Evolutionary conservation across 768 basidiomycete genomes (phyloP).

Genomic region (Hortiboletus campestris): DNA sequence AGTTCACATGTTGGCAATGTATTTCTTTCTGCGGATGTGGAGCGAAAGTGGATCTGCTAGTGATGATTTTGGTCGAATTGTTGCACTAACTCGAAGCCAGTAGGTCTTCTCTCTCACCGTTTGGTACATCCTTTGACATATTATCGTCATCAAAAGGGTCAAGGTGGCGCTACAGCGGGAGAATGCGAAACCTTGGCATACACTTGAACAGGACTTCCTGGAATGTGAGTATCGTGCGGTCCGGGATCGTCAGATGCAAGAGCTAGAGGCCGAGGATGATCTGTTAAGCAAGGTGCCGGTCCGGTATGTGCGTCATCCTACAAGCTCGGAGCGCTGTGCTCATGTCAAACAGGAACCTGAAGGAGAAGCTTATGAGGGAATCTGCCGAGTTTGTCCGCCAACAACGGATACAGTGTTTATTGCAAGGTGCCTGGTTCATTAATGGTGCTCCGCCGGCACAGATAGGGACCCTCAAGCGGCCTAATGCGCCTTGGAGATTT

Average conservation of each 20-base stretch:
- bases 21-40: constrained; percentile 94
- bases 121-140: constrained; percentile 2
- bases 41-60: constrained; percentile 76
- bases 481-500: constrained; percentile 77
- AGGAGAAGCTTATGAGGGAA: constrained; percentile 84
- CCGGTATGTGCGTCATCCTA: constrained; percentile 47
- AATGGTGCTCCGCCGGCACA: constrained; percentile 60
- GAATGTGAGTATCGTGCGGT: constrained; percentile 85
- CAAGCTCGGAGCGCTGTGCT: background rate
- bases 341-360: constrained; percentile 60
- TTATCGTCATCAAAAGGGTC: constrained; percentile 45
- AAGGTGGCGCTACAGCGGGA: constrained; percentile 75
- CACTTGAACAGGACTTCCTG: constrained; percentile 77
- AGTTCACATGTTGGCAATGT: constrained; percentile 76
- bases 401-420: constrained; percentile 83
- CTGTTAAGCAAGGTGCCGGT: constrained; percentile 82
- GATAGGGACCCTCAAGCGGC: constrained; percentile 48
- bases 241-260: constrained; percentile 85
- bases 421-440: constrained; percentile 92
- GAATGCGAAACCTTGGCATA: constrained; percentile 75
- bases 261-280: constrained; percentile 86
- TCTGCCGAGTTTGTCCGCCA: constrained; percentile 87
- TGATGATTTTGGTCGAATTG: constrained; percentile 77
- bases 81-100: constrained; percentile 81
- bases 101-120: constrained; percentile 38